These are phyloP conservation scores for Orbilia ellipsospora DNA, from an alignment of 2,329 filamentous ascomycete genomes.

Conservation along the genomic window DNA sequence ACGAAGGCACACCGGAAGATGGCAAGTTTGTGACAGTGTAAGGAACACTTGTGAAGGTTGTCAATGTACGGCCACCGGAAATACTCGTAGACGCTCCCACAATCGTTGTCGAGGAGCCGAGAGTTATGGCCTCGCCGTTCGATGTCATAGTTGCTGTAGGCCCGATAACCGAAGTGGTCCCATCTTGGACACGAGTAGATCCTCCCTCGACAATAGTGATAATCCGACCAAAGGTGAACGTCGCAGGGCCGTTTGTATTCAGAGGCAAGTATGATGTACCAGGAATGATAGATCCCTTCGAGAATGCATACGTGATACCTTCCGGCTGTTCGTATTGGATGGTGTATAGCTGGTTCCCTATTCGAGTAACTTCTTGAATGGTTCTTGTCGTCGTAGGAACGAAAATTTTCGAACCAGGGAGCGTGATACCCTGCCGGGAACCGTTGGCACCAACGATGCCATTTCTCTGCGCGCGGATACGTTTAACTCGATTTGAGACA, in stretches of 20 bases:
- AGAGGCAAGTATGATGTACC: constrained; percentile 41
- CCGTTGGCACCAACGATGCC: constrained; percentile 50
- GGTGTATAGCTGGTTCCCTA: constrained; percentile 27
- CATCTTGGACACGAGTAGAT: constrained; percentile 23
- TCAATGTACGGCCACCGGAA: constrained; percentile 32
- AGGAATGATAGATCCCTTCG: constrained; percentile 46
- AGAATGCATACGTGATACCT: constrained; percentile 41
- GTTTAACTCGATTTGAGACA: constrained; percentile 52
- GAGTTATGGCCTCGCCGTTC: constrained; percentile 14
- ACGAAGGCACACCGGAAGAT: constrained; percentile 18
- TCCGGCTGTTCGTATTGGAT: constrained; percentile 49
- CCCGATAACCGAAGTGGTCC: constrained; percentile 32
- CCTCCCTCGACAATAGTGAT: constrained; percentile 40
- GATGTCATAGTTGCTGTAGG: constrained; percentile 47
- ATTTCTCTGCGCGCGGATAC: constrained; percentile 44
- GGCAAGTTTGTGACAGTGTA: constrained; percentile 39
- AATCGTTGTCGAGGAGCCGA: constrained; percentile 27
- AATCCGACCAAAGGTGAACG: constrained; percentile 45
- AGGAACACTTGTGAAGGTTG: constrained; percentile 40
- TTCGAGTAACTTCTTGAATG: constrained; percentile 30
- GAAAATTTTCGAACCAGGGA: constrained; percentile 34
- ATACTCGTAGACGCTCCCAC: constrained; percentile 29
- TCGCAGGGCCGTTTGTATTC: constrained; percentile 27
- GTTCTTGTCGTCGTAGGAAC: constrained; percentile 44
- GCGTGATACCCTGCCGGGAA: constrained; percentile 35